Evolutionary conservation across 2,329 filamentous ascomycete genomes (phyloP).

Genomic region (Hortaea werneckii): DNA sequence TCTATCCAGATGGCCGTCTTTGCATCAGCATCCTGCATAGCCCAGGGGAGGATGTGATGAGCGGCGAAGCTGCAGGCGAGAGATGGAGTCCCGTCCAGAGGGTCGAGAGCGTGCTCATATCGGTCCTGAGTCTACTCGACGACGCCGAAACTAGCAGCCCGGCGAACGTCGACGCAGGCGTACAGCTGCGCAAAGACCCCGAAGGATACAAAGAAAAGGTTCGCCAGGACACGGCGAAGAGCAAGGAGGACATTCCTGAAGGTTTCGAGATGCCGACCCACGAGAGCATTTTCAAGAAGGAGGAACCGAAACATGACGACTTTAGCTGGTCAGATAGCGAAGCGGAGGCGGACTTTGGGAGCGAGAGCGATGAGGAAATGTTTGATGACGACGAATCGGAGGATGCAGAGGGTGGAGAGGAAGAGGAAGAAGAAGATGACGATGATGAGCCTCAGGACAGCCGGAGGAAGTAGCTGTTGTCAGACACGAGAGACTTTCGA

Average conservation of each 20-base stretch:
- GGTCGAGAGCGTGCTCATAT: conserved; percentile 88
- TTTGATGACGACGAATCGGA: conserved; percentile 45
- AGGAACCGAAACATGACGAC: conserved; percentile 42
- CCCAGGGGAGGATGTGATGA: conserved; percentile 85
- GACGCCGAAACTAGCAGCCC: conserved; percentile 89
- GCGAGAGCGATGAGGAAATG: conserved; percentile 48
- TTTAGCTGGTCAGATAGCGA: conserved; percentile 57
- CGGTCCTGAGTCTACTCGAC: conserved; percentile 82
- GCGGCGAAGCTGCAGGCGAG: conserved; percentile 79
- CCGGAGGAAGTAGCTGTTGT: background rate
- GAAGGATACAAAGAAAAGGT: conserved; percentile 61
- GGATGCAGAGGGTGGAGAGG: conserved; percentile 45
- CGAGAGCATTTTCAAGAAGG: conserved; percentile 50
- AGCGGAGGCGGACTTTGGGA: conserved; percentile 63
- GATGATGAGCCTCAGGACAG: conserved; percentile 7
- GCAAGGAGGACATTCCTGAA: conserved; percentile 67
- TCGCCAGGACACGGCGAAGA: conserved; percentile 57
- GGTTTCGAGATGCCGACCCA: conserved; percentile 75
- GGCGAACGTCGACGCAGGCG: conserved; percentile 86
- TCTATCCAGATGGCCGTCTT: conserved; percentile 80
- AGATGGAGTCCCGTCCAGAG: conserved; percentile 91
- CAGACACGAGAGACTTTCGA: background rate
- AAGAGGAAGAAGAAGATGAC: conserved; percentile 38
- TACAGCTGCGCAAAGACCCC: conserved; percentile 68
- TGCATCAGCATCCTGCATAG: conserved; percentile 95